These are phyloP conservation scores for Pichia sp. DNA, from an alignment of 1,139 yeast genomes.

Conservation along the genomic window DNA sequence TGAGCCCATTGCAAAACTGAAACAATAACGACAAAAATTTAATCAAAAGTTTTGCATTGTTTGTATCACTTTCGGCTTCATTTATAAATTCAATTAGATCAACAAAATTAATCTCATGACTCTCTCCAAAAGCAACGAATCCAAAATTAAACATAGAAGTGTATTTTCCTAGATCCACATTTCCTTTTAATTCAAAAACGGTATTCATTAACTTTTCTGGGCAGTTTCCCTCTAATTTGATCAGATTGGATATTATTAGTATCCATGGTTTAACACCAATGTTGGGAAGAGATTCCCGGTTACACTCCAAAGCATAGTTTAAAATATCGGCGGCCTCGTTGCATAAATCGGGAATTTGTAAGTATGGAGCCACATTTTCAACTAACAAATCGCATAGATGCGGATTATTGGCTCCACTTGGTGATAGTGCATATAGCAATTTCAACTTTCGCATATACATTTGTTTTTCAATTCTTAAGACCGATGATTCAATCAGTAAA, in stretches of 20 bases:
- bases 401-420: slow-evolving; percentile 10
- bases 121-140: neutral
- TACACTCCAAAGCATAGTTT: slow-evolving; percentile 9
- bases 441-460: slow-evolving; percentile 33
- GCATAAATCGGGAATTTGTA: slow-evolving; percentile 16
- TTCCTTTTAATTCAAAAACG: neutral
- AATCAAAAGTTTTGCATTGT: slow-evolving; percentile 1
- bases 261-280: neutral
- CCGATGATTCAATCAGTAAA: slow-evolving; percentile 21
- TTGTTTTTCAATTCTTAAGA: slow-evolving; percentile 22
- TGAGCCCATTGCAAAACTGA: neutral
- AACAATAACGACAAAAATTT: slow-evolving; percentile 8
- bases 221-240: neutral
- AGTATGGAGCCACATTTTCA: slow-evolving; percentile 20
- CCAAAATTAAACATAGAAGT: slow-evolving; percentile 1
- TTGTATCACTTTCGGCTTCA: no score
- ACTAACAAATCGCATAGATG: slow-evolving; percentile 24
- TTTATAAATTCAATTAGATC: neutral
- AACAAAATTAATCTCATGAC: neutral
- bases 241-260: neutral
- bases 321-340: slow-evolving; percentile 25
- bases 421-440: slow-evolving; percentile 29
- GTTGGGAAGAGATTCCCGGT: neutral
- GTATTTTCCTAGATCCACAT: neutral
- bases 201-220: neutral